Base-by-base conservation (phyloP, 352 stramenopile species). In the Phytopythium kandeliae region DNA sequence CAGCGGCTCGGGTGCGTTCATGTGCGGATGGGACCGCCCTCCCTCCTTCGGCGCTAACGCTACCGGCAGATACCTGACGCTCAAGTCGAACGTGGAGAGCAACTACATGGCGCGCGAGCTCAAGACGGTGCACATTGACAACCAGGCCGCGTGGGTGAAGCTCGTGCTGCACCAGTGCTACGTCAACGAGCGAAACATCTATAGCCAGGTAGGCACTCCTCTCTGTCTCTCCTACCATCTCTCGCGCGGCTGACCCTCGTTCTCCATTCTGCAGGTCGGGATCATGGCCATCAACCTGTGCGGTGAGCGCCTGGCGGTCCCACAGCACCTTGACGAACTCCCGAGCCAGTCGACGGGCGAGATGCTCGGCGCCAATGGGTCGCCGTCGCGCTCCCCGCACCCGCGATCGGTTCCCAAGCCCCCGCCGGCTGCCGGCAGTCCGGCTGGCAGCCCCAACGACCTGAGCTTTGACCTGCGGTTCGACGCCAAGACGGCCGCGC, bases 51-150 rank as follows among this genome's bases (percentile, higher is more conserved):
- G 12, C 11, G 21, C 19, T 22, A 30, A 25, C 37, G 7, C 24
- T 7, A 24, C 19, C 8, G n/a, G 15, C 19, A 78, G 71, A 15
- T 84, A 86, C 50, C 55, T 94, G 10, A 90, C 77, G 25, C 71
- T 95, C 37, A 91, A 92, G 53, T 62, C 69, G n/a, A 95, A 95
- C 46, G 70, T 77, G 0, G 78, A 91, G 67, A 95, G 77, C 54
- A 69, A 83, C 36, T 92, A 88, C 63, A 76, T 77, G 69, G 91
- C 92, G 3, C 74, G 92, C 17, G 92, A 98, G 69, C 79, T 98
- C 47, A 97, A 98, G 63, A 91, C 78, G 0, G 84, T 97, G 21
- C 86, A 96, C 25, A 90, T 98, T 31, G 77, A 96, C 58, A 78
- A 89, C 44, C 69, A 88, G 33, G 81, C 84, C 13, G 65, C 62